These are phyloP conservation scores for Russula earlei DNA, from an alignment of 768 basidiomycete genomes.

Conservation along the genomic window DNA sequence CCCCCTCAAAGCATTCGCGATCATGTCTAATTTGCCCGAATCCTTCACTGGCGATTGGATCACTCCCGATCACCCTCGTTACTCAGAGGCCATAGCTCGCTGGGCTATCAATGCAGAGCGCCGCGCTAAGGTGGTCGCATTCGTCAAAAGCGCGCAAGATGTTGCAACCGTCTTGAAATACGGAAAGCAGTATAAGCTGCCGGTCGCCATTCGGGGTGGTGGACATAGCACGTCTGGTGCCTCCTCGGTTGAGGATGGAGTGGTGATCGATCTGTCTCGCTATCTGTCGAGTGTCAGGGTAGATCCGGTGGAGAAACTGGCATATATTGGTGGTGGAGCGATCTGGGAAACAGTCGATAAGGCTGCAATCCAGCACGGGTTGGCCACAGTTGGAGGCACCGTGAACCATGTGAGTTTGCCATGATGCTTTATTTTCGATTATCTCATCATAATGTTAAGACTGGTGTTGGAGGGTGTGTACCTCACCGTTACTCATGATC, in stretches of 20 bases:
- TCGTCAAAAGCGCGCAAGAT: too few species aligned
- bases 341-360: constrained; percentile 40
- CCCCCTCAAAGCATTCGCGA: background rate
- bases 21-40: constrained; percentile 1
- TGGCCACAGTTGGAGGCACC: too few species aligned
- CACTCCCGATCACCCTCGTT: constrained; percentile 30
- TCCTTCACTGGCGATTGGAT: constrained; percentile 38
- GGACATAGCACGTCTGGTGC: constrained; percentile 38
- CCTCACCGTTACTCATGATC: background rate
- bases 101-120: constrained; percentile 36
- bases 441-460: constrained; percentile 2
- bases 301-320: constrained; percentile 26
- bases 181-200: background rate
- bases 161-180: too few species aligned
- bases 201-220: constrained; percentile 40
- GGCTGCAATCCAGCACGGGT: constrained; percentile 34
- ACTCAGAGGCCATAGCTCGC: constrained; percentile 32
- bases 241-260: constrained; percentile 37
- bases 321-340: constrained; percentile 34
- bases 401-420: constrained; percentile 31
- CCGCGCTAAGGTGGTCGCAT: constrained; percentile 28
- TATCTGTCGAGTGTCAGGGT: constrained; percentile 32
- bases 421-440: background rate
- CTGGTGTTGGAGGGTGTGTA: constrained; percentile 20
- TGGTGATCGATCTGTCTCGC: constrained; percentile 42